A percentile compares a stretch with the other conserved stretches of the same genome.
Conservation (phyloP, 2,329 filamentous ascomycete genomes). For the Tolypocladium capitatum region DNA sequence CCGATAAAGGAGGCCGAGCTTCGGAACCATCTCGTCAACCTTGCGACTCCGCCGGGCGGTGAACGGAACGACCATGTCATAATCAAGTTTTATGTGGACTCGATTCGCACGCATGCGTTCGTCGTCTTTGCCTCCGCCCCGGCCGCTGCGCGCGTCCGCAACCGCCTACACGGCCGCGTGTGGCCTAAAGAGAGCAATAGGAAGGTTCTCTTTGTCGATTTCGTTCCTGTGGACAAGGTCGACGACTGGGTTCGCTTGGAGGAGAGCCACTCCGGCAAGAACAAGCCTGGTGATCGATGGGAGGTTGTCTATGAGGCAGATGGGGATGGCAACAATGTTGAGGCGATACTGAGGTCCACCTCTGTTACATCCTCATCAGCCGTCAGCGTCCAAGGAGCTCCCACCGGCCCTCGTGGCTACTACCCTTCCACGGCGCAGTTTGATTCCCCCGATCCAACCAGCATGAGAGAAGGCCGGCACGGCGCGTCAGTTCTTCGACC, state of each 20-base stretch:
- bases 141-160: conserved; percentile 64
- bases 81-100: conserved; percentile 63
- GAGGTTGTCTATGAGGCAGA: conserved; percentile 58
- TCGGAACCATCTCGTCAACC: conserved; percentile 51
- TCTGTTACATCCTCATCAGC: conserved; percentile 1
- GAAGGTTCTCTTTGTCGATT: conserved; percentile 79
- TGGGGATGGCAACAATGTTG: conserved; percentile 35
- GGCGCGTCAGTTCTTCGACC: conserved; percentile 49
- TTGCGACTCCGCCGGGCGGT: conserved; percentile 48
- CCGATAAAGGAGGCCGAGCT: conserved; percentile 60
- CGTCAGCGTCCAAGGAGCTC: conserved; percentile 19
- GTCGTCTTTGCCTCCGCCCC: conserved; percentile 55
- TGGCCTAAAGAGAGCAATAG: conserved; percentile 83
- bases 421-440: conserved; percentile 14
- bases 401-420: conserved; percentile 21
- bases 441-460: conserved; percentile 16
- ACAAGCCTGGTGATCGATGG: conserved; percentile 40
- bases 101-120: conserved; percentile 79
- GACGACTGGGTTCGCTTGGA: conserved; percentile 63
- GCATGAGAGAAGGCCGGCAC: conserved; percentile 32
- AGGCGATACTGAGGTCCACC: conserved; percentile 21
- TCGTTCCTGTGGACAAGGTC: conserved; percentile 65
- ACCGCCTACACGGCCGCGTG: conserved; percentile 59
- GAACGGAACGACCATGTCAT: conserved; percentile 41
- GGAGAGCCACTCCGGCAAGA: conserved; percentile 31